Percentiles rank a stretch among this genome's conserved stretches.
Evolutionary conservation across 2,329 filamentous ascomycete genomes (phyloP).

Genomic region (Colletotrichum sp.): DNA sequence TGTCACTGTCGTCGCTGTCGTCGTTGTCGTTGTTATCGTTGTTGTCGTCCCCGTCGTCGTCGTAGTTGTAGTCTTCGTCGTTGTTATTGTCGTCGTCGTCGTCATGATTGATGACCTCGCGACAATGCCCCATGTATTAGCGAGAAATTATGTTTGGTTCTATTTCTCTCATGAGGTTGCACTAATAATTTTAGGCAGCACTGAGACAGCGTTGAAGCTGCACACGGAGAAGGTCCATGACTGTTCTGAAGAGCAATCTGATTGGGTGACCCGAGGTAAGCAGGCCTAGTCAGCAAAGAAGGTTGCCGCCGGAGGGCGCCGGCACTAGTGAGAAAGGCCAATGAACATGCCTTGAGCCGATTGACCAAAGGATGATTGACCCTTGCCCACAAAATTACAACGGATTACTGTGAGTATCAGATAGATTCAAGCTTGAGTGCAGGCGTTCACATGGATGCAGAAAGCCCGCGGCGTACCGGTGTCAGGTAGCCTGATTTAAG

Average conservation of each 20-base stretch:
- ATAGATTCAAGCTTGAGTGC: not conserved
- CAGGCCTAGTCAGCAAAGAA: not conserved
- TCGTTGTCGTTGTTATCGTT: too few relatives aligned
- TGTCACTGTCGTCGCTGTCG: not conserved
- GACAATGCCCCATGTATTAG: not conserved
- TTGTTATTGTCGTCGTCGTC: not conserved
- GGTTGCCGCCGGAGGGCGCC: not conserved
- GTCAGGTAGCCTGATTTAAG: too few relatives aligned
- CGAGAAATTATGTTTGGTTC: not conserved
- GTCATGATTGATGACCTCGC: not conserved
- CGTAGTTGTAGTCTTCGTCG: too few relatives aligned
- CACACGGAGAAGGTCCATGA: not conserved
- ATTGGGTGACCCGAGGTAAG: not conserved
- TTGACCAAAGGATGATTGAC: not conserved
- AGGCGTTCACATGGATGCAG: not conserved
- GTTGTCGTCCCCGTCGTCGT: too few relatives aligned
- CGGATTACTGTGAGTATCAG: not conserved
- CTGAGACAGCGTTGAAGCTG: not conserved
- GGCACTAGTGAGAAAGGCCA: not conserved
- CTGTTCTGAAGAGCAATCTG: not conserved
- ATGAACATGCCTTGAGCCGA: not conserved
- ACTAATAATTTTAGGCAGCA: not conserved
- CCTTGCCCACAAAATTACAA: not conserved
- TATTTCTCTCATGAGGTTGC: not conserved
- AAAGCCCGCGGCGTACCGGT: too few relatives aligned